A percentile compares a stretch with the other conserved stretches of the same genome.
Conservation (phyloP, 2,329 filamentous ascomycete genomes). For the Zalaria obscura region DNA sequence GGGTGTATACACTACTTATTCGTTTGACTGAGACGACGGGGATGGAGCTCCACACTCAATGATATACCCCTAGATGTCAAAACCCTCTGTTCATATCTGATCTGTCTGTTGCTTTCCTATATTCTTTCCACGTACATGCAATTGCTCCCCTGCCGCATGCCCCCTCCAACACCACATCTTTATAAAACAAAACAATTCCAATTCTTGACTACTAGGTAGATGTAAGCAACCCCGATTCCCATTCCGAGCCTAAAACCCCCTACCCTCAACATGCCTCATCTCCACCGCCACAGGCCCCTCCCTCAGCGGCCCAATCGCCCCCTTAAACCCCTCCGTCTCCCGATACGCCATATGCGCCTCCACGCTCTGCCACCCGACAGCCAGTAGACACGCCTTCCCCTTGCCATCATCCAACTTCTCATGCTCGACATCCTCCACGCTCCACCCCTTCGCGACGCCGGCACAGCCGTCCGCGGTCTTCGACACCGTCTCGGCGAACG, state of each 20-base stretch:
- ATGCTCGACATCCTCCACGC: slow-evolving; percentile 15
- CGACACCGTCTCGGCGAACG: slow-evolving; percentile 22
- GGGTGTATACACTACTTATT: no score
- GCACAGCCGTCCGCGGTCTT: slow-evolving; percentile 16
- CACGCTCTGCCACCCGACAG: slow-evolving; percentile 38
- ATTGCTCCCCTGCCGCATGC: no score
- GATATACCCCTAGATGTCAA: no score
- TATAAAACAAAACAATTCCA: no score
- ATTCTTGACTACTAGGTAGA: no score
- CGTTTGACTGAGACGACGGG: no score
- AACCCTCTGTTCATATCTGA: no score
- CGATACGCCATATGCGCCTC: slow-evolving; percentile 34
- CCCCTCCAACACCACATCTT: no score
- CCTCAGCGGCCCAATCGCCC: slow-evolving; percentile 26
- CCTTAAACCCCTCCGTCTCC: slow-evolving; percentile 29
- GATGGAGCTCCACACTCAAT: no score
- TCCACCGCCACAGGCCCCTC: slow-evolving; percentile 27
- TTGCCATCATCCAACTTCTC: slow-evolving; percentile 12
- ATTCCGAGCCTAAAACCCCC: slow-evolving; percentile 2
- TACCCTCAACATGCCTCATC: slow-evolving; percentile 17
- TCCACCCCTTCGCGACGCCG: slow-evolving; percentile 21
- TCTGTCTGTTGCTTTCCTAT: no score
- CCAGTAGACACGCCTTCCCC: slow-evolving; percentile 27
- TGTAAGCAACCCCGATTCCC: no score
- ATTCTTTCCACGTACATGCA: no score